A percentile compares a stretch with the other conserved stretches of the same genome.
phyloP scores from a whole-genome alignment of 495 filamentous ascomycete species.

The Penicillium macrosclerotiorum region DNA sequence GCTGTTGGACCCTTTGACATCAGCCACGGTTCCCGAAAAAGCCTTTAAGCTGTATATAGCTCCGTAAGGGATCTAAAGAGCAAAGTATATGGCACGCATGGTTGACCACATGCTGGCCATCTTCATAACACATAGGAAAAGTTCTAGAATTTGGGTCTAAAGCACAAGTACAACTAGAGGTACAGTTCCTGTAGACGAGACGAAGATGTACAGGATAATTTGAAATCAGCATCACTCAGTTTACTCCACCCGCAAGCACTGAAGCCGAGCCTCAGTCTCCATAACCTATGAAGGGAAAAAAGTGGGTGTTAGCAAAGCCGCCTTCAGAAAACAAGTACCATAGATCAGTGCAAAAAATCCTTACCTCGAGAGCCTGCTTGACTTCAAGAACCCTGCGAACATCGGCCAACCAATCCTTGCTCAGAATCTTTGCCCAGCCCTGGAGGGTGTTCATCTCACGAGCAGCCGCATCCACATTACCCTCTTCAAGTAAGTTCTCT shows the following conservation, averaged over 20 bases:
- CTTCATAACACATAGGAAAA: slow-evolving; percentile 30
- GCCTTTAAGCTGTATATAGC: too few species aligned
- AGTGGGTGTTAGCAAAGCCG: slow-evolving; percentile 23
- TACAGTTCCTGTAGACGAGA: slow-evolving; percentile 43
- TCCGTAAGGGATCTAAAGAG: too few species aligned
- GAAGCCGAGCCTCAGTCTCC: slow-evolving; percentile 49
- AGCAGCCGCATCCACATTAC: slow-evolving; percentile 84
- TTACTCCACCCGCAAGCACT: slow-evolving; percentile 51
- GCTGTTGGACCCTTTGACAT: too few species aligned
- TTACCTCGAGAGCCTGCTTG: slow-evolving; percentile 90
- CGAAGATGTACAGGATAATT: slow-evolving; percentile 36
- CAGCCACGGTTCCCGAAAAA: too few species aligned
- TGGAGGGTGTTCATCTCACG: slow-evolving; percentile 89
- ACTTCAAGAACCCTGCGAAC: slow-evolving; percentile 88
- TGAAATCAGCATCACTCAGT: slow-evolving; percentile 30
- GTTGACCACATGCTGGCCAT: neutral
- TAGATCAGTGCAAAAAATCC: slow-evolving; percentile 19
- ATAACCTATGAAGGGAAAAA: slow-evolving; percentile 35
- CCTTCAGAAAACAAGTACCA: neutral
- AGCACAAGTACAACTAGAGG: slow-evolving; percentile 43
- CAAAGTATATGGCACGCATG: too few species aligned
- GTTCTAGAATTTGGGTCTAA: slow-evolving; percentile 45
- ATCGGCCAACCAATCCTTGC: slow-evolving; percentile 89
- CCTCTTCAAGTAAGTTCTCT: slow-evolving; percentile 86
- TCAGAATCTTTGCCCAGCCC: slow-evolving; percentile 93